phyloP scores from a whole-genome alignment of 768 basidiomycete species.

The Amanita rimosa region DNA sequence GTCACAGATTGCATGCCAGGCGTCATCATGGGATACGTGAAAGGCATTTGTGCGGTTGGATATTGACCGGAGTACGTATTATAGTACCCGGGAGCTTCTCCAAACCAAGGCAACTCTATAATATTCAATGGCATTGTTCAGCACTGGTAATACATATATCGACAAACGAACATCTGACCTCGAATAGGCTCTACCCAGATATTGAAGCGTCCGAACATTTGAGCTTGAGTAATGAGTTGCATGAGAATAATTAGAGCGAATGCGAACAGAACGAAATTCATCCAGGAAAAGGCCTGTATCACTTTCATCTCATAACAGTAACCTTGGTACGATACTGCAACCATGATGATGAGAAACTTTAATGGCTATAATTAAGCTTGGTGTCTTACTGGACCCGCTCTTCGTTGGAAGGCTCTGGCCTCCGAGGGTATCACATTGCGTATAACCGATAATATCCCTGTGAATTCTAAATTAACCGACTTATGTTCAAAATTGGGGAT shows the following conservation, averaged over 20 bases:
- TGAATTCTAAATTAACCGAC: neutral
- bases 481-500: neutral
- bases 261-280: slow-evolving; percentile 38
- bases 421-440: slow-evolving; percentile 45
- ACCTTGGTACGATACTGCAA: slow-evolving; percentile 39
- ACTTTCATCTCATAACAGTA: slow-evolving; percentile 79
- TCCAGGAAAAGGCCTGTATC: slow-evolving; percentile 72
- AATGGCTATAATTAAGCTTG: neutral
- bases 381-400: slow-evolving; percentile 39
- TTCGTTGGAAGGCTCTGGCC: slow-evolving; percentile 36
- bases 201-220: slow-evolving; percentile 37
- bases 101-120: slow-evolving; percentile 66
- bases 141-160: too few relatives aligned
- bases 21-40: slow-evolving; percentile 10
- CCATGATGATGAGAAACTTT: slow-evolving; percentile 3
- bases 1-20: slow-evolving; percentile 13
- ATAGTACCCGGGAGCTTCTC: slow-evolving; percentile 56
- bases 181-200: slow-evolving; percentile 52
- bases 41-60: slow-evolving; percentile 22
- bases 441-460: slow-evolving; percentile 59
- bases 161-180: slow-evolving; percentile 16
- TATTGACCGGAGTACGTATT: slow-evolving; percentile 23
- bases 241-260: slow-evolving; percentile 46
- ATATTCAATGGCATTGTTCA: neutral
- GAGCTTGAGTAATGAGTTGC: slow-evolving; percentile 42